phyloP scores from a whole-genome alignment of 2,329 filamentous ascomycete species.

The Domatiomyces catenatus region DNA sequence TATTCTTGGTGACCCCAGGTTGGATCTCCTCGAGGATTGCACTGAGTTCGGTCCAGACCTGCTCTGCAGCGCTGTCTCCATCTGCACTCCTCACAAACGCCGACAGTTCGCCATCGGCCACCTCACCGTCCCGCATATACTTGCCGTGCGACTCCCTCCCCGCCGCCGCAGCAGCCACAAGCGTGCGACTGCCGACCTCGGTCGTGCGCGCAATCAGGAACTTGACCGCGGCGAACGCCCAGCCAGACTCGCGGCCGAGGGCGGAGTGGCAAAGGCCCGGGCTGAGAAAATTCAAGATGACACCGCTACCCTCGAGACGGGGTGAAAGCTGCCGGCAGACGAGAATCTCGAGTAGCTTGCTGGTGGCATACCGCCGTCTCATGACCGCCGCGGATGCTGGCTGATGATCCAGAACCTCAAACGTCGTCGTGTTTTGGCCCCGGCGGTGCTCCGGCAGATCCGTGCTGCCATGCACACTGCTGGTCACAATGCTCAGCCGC shows the following conservation, averaged over 20 bases:
- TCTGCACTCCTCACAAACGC: constrained; percentile 27
- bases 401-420: constrained; percentile 5
- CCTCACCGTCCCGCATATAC: constrained; percentile 28
- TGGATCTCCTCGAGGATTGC: constrained; percentile 28
- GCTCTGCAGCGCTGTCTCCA: constrained; percentile 24
- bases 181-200: constrained; percentile 34
- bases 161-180: constrained; percentile 24
- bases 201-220: constrained; percentile 28
- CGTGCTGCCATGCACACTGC: constrained; percentile 29
- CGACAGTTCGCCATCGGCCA: constrained; percentile 18
- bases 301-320: constrained; percentile 8
- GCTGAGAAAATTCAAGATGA: constrained; percentile 38
- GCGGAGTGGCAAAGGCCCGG: constrained; percentile 39
- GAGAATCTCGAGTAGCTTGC: constrained; percentile 37
- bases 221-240: constrained; percentile 18
- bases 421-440: too few relatives aligned
- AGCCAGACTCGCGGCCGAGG: constrained; percentile 25
- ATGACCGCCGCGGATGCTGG: constrained; percentile 24
- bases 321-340: constrained; percentile 22
- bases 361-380: constrained; percentile 28
- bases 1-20: constrained; percentile 22
- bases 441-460: constrained; percentile 21
- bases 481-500: constrained; percentile 25
- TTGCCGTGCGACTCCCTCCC: constrained; percentile 33
- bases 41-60: constrained; percentile 31